Conservation (phyloP, 2,329 filamentous ascomycete genomes). For the Clarireedia hainanense region DNA sequence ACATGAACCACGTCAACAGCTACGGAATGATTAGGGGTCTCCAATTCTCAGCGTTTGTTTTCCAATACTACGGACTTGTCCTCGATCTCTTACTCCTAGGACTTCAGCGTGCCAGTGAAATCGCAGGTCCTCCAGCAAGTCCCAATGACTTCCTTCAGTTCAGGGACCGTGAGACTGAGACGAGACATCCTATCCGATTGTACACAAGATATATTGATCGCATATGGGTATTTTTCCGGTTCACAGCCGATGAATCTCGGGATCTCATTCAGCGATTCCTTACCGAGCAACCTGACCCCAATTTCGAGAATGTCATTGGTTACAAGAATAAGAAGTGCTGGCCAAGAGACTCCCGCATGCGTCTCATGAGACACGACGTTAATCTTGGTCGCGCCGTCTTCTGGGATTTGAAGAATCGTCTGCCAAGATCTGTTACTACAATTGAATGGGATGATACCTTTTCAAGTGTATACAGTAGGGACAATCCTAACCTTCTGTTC, state of each 20-base stretch:
- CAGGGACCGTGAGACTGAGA: constrained; percentile 85
- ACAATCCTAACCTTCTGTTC: constrained; percentile 95
- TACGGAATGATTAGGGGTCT: constrained; percentile 97
- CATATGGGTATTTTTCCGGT: constrained; percentile 96
- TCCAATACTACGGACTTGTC: constrained; percentile 96
- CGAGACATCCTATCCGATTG: constrained; percentile 88
- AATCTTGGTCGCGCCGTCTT: constrained; percentile 96
- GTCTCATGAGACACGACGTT: constrained; percentile 96
- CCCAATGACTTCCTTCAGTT: constrained; percentile 98
- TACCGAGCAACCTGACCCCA: constrained; percentile 95
- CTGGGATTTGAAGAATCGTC: constrained; percentile 96
- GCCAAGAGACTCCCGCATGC: constrained; percentile 96
- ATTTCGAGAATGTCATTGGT: constrained; percentile 98
- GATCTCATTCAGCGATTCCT: constrained; percentile 96
- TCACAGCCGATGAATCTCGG: constrained; percentile 86
- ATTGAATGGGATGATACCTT: constrained; percentile 99
- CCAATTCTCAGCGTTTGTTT: constrained; percentile 97
- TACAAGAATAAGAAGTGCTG: constrained; percentile 99
- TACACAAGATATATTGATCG: constrained; percentile 97
- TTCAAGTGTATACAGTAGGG: constrained; percentile 92
- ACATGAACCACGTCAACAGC: constrained; percentile 99
- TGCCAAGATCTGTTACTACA: constrained; percentile 90
- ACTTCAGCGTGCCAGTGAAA: constrained; percentile 92
- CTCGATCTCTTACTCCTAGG: constrained; percentile 88
- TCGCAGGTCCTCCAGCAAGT: constrained; percentile 85